Evolutionary conservation across 2,329 filamentous ascomycete species (phyloP), one percentile per base, ranked within the genome.

Genomic region (Aspergillus melleus): DNA sequence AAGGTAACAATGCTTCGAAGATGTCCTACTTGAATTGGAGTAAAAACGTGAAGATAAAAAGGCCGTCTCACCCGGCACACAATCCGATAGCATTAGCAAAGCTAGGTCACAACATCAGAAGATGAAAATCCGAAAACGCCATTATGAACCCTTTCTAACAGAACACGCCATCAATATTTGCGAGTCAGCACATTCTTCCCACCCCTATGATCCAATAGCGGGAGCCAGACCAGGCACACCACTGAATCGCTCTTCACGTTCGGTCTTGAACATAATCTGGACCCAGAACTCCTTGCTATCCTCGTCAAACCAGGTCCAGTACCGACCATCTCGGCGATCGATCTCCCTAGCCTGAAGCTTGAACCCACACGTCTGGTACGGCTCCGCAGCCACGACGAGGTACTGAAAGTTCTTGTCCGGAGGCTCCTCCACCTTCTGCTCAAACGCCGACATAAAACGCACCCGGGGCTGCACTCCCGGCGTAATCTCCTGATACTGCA

Each of bases 201-300:
- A 39, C 64, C 69, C 64, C 69, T 66, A 50, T 66, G 64, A 16
- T 66, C 73, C 69, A 72, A 42, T 42, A 42, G 36, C 71, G 20
- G 85, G 83, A 14, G 85, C 86, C 72, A 89, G 74, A 58, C 87
- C 87, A 39, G 87, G 87, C 49, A 89, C 87, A 68, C 85, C 86
- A 69, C 82, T 86, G 69, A 87, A 98, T 61, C 92, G 84, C 83
- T 97, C 94, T 79, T 98, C 95, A 64, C 95, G 87, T 82, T 99
- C 95, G 44, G 95, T 98, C 86, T 97, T 95, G 80, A 98, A 99
- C 83, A 98, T 90, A 66, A 99, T 85, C 82, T 98, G 95, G 46
- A 97, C 86, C 91, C 92, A 98, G 74, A 96, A 99, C 81, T 98
- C 94, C 83, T 96, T 96, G 64, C 89, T 88, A 76, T 99, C 95